Base-by-base conservation (phyloP, 208 protist species). In the Wallacemonas sp. region DNA sequence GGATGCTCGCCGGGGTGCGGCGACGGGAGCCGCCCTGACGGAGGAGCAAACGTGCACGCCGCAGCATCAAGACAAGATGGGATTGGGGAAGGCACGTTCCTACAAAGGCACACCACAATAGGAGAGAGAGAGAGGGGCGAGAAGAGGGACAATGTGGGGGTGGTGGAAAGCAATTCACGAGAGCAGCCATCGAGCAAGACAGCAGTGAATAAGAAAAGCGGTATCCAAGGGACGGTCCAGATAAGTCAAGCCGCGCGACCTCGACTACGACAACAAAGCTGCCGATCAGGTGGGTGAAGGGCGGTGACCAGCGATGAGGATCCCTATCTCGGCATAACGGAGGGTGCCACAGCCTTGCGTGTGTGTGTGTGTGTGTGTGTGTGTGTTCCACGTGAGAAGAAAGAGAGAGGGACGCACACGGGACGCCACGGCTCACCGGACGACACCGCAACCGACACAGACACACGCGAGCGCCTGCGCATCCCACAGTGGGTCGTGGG, bases 401-500 rank as follows among this genome's bases (percentile, higher is more conserved):
- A n/a, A n/a, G n/a, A n/a, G n/a, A n/a, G n/a, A n/a, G n/a, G n/a
- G n/a, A n/a, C n/a, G n/a, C n/a, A n/a, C n/a, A n/a, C n/a, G n/a
- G n/a, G n/a, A n/a, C n/a, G n/a, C 6, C 10, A 22, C 27, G 6
- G 1, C 27, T 72, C 58, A 77, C 15, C 66, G 68, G 10, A 64
- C 68, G n/a, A 85, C 62, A 4, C 84, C 82, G 17, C 78, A 70
- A 3, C 57, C 66, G 0, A 76, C 64, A 39, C 71, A 78, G 5
- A 93, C 57, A 44, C 87, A 93, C 15, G 81, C 87, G 1, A 93
- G 69, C 10, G 87, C 87, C 60, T 87, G 81, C 12, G 87, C 87
- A 77, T 93, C 87, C 85, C 87, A 93, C 22, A 93, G 61, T 3
- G 87, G 82, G 55, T 93, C 81, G 61, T 93, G 87, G 33, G 61